Conservation (phyloP, 1,284 basidiomycete species). For the Leccinum subrobustum region DNA sequence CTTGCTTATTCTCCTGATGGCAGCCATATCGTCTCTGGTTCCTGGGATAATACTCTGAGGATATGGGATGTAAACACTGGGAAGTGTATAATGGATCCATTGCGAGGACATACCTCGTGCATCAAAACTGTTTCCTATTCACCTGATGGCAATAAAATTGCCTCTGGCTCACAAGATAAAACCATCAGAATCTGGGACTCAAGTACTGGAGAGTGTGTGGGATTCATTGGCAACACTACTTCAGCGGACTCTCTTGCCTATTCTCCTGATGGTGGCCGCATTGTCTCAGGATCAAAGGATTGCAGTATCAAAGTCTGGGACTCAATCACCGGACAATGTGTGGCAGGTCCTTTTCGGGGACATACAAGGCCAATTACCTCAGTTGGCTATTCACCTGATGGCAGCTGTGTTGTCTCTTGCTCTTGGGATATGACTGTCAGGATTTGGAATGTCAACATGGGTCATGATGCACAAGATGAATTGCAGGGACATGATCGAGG, state of each 20-base stretch:
- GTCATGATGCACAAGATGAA: background rate
- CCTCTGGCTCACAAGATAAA: slow-evolving; percentile 12
- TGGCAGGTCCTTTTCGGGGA: slow-evolving; percentile 5
- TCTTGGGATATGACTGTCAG: slow-evolving; percentile 15
- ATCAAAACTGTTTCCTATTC: slow-evolving; percentile 16
- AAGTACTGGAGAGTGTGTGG: slow-evolving; percentile 11
- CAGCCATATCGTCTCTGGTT: slow-evolving; percentile 9
- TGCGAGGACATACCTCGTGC: background rate
- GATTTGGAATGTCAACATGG: slow-evolving; percentile 16
- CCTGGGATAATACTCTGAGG: slow-evolving; percentile 1
- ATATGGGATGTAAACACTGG: slow-evolving; percentile 18
- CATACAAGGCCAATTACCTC: slow-evolving; percentile 5
- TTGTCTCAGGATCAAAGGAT: slow-evolving; percentile 21
- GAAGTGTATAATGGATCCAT: background rate
- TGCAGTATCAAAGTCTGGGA: slow-evolving; percentile 12
- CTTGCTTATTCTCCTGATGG: slow-evolving; percentile 20
- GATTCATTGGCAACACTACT: slow-evolving; percentile 2
- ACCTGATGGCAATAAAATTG: slow-evolving; percentile 5
- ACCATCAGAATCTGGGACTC: slow-evolving; percentile 18
- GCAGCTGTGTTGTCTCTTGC: slow-evolving; percentile 13
- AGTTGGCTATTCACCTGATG: slow-evolving; percentile 19
- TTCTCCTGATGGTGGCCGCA: slow-evolving; percentile 17
- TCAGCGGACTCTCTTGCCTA: slow-evolving; percentile 15
- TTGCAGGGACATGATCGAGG: background rate
- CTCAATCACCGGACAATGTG: slow-evolving; percentile 5